Evolutionary conservation across 768 basidiomycete species (phyloP).

Genomic region (Suillus sp.): DNA sequence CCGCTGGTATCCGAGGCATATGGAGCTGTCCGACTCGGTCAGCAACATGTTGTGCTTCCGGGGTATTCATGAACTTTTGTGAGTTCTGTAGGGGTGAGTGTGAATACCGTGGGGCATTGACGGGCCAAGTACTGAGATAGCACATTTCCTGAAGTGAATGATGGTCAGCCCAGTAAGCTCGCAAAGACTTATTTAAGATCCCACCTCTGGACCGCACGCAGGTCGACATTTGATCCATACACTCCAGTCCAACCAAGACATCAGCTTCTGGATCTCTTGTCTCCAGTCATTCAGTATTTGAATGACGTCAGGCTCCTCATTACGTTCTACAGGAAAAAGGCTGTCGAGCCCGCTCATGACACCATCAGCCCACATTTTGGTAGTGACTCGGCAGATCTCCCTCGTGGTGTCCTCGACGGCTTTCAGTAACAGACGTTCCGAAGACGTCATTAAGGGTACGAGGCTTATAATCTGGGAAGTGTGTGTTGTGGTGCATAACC

Average conservation of each 20-base stretch:
- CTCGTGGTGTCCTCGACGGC: slow-evolving; percentile 18
- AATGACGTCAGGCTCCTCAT: neutral
- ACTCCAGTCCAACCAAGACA: slow-evolving; percentile 28
- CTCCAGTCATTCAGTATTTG: slow-evolving; percentile 16
- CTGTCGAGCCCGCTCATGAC: slow-evolving; percentile 15
- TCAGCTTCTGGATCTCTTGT: slow-evolving; percentile 15
- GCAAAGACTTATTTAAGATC: neutral
- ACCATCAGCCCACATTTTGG: slow-evolving; percentile 23
- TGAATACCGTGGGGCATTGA: slow-evolving; percentile 10
- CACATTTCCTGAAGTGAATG: slow-evolving; percentile 26
- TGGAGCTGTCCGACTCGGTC: neutral
- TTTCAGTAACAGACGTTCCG: slow-evolving; percentile 16
- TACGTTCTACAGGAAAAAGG: neutral
- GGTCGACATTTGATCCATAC: slow-evolving; percentile 25
- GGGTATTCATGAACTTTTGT: neutral
- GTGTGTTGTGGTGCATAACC: slow-evolving; percentile 15
- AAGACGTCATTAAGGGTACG: slow-evolving; percentile 14
- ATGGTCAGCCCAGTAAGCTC: neutral
- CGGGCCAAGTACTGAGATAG: slow-evolving; percentile 28
- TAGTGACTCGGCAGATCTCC: slow-evolving; percentile 22
- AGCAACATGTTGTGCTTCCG: neutral
- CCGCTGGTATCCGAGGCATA: neutral
- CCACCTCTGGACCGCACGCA: slow-evolving; percentile 17
- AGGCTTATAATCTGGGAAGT: slow-evolving; percentile 9
- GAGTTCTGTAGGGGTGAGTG: neutral